Conservation (phyloP, 1,139 yeast genomes). For the Debaryomyces fabryi region DNA sequence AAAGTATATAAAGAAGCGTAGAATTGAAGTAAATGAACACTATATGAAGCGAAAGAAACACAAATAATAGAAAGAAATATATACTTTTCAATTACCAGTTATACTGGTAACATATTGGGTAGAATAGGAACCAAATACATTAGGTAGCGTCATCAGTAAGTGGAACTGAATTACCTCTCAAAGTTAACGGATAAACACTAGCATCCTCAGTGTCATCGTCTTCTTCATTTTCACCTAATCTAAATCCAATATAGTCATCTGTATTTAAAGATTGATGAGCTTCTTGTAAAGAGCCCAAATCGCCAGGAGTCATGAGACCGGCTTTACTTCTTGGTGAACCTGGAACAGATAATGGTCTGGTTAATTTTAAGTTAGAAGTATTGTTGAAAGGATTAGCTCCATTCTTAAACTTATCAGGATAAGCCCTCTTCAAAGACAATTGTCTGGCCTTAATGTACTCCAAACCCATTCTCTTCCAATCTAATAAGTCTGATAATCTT, state of each 20-base stretch:
- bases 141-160: conserved; percentile 21
- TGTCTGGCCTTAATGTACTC: conserved; percentile 96
- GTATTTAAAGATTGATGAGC: conserved; percentile 72
- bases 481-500: conserved; percentile 86
- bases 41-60: not conserved
- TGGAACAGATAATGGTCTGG: conserved; percentile 92
- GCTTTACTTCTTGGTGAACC: conserved; percentile 79
- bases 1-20: not conserved
- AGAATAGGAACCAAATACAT: not conserved
- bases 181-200: conserved; percentile 43
- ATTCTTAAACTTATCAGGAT: conserved; percentile 79
- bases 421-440: conserved; percentile 88
- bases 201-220: conserved; percentile 44
- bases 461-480: conserved; percentile 98
- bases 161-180: conserved; percentile 49
- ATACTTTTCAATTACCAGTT: not conserved
- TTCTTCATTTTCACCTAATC: conserved; percentile 58
- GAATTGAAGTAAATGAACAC: conserved; percentile 6
- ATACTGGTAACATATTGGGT: not conserved
- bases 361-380: conserved; percentile 63
- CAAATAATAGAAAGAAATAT: not conserved
- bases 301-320: conserved; percentile 94
- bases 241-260: conserved; percentile 82
- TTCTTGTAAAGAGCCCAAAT: conserved; percentile 94
- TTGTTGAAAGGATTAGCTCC: conserved; percentile 64